phyloP scores from a whole-genome alignment of 2,329 filamentous ascomycete genomes.

The Orbilia blumenaviensis region DNA sequence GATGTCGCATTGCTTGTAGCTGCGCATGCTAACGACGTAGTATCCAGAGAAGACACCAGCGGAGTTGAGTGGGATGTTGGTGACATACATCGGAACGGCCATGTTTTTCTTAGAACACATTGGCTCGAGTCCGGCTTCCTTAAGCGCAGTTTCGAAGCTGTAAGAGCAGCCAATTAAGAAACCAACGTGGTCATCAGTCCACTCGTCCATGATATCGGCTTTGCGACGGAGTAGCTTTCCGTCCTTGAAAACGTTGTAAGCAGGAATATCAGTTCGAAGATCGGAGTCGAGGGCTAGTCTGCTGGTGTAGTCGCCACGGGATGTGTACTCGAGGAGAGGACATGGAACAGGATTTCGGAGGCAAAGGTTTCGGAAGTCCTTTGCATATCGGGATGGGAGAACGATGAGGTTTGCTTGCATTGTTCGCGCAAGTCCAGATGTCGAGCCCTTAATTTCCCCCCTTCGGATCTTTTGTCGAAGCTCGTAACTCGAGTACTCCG shows the following conservation, averaged over 20 bases:
- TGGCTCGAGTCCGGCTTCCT: conserved; percentile 65
- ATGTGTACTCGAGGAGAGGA: conserved; percentile 67
- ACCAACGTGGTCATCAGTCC: conserved; percentile 69
- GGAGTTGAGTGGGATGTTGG: conserved; percentile 67
- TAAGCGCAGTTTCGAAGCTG: conserved; percentile 70
- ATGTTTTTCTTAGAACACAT: conserved; percentile 61
- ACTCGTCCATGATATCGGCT: conserved; percentile 65
- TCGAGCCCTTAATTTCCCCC: conserved; percentile 59
- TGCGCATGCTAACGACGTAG: conserved; percentile 72
- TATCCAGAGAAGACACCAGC: conserved; percentile 69
- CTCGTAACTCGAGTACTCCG: conserved; percentile 47
- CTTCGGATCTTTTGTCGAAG: conserved; percentile 45
- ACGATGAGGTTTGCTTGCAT: conserved; percentile 72
- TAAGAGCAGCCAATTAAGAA: conserved; percentile 73
- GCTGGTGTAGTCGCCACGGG: conserved; percentile 62
- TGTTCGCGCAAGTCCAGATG: conserved; percentile 67
- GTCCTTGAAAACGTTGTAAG: conserved; percentile 69
- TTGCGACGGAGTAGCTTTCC: conserved; percentile 61
- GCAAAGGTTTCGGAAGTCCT: conserved; percentile 70
- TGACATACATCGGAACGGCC: conserved; percentile 72
- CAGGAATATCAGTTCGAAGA: conserved; percentile 68
- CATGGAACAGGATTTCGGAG: conserved; percentile 71
- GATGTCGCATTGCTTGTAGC: conserved; percentile 66
- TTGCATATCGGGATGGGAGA: conserved; percentile 68
- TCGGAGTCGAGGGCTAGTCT: conserved; percentile 64